Evolutionary conservation across 208 protist species (phyloP).

Genomic region (Trypanosoma platydactyli): DNA sequence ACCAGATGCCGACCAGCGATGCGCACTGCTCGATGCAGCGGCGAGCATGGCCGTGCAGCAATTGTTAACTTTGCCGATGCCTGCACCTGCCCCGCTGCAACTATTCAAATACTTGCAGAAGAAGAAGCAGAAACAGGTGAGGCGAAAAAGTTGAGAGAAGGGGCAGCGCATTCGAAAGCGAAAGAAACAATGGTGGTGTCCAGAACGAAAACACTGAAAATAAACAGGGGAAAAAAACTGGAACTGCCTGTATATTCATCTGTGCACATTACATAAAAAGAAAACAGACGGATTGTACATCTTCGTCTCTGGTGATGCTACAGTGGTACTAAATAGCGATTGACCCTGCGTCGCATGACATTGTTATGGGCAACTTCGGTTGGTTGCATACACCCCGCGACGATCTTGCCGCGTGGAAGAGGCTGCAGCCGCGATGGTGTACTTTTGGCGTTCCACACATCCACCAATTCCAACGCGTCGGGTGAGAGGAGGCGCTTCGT

Average conservation of each 20-base stretch:
- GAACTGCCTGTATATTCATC: background rate
- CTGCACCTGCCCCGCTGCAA: too few relatives aligned
- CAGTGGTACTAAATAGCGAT: conserved; percentile 19
- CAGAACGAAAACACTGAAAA: conserved; percentile 13
- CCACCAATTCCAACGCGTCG: conserved; percentile 2
- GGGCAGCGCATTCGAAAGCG: background rate
- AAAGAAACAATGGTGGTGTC: background rate
- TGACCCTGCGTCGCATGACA: background rate
- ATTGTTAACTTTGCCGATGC: too few relatives aligned
- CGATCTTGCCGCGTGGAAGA: background rate
- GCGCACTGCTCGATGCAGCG: conserved; percentile 41
- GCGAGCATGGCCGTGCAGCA: conserved; percentile 63
- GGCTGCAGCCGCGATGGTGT: too few relatives aligned
- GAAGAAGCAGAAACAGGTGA: conserved; percentile 1
- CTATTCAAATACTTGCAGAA: conserved; percentile 5
- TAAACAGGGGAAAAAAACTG: conserved; percentile 12
- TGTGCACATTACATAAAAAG: conserved; percentile 5
- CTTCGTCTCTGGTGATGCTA: background rate
- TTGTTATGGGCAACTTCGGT: background rate
- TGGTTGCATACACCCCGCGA: too few relatives aligned
- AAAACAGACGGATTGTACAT: background rate
- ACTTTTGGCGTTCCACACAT: background rate
- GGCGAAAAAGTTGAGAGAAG: conserved; percentile 16
- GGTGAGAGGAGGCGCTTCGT: background rate
- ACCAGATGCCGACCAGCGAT: conserved; percentile 7